Evolutionary conservation across 2,329 filamentous ascomycete species (phyloP).

Genomic region (Domatiomyces globalis): DNA sequence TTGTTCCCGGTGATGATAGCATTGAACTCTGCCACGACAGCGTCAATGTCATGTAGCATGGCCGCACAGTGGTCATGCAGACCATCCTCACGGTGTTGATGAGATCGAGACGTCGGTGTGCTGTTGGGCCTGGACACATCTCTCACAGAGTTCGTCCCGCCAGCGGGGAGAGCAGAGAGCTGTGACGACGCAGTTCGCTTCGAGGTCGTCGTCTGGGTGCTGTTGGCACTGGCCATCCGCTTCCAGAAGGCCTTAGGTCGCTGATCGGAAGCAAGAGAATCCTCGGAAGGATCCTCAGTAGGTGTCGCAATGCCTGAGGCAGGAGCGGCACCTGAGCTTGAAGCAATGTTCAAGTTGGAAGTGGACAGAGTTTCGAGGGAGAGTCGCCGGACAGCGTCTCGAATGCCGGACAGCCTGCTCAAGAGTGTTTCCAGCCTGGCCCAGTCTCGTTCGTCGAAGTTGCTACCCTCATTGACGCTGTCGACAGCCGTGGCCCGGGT

Average conservation of each 20-base stretch:
- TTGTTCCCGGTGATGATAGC: slow-evolving; percentile 65
- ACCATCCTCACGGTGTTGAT: slow-evolving; percentile 37
- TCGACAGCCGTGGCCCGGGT: slow-evolving; percentile 21
- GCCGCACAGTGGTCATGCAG: slow-evolving; percentile 72
- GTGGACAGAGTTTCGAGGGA: slow-evolving; percentile 58
- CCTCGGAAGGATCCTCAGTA: slow-evolving; percentile 23
- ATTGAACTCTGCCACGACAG: slow-evolving; percentile 70
- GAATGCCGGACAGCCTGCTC: slow-evolving; percentile 69
- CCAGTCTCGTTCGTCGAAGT: slow-evolving; percentile 70
- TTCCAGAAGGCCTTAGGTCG: slow-evolving; percentile 66
- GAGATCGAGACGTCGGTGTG: slow-evolving; percentile 2
- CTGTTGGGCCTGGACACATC: neutral
- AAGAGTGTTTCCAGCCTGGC: slow-evolving; percentile 71
- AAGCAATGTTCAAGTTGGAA: slow-evolving; percentile 20
- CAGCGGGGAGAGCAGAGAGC: slow-evolving; percentile 18
- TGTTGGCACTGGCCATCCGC: slow-evolving; percentile 54
- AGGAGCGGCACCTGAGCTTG: no score
- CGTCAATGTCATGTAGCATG: slow-evolving; percentile 71
- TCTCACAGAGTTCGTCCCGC: slow-evolving; percentile 17
- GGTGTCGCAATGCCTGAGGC: slow-evolving; percentile 12
- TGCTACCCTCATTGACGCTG: slow-evolving; percentile 18
- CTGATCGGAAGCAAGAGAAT: slow-evolving; percentile 38
- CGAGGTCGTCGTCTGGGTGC: slow-evolving; percentile 27
- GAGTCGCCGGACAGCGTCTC: slow-evolving; percentile 74
- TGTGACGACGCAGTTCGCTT: slow-evolving; percentile 41